Evolutionary conservation across 2,329 filamentous ascomycete genomes (phyloP).

Genomic region (Clonostachys rosea): DNA sequence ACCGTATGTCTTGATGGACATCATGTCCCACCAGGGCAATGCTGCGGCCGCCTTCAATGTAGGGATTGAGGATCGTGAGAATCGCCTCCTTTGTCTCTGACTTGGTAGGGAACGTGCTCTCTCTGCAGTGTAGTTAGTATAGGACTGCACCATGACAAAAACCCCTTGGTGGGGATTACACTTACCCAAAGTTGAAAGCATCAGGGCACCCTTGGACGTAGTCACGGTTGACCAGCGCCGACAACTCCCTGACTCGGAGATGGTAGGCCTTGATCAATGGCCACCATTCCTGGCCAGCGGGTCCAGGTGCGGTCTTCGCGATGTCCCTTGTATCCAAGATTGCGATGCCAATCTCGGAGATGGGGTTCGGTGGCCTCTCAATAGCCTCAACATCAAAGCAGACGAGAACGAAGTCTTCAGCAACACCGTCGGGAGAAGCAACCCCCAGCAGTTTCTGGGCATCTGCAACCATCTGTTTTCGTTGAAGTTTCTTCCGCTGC

Average conservation of each 20-base stretch:
- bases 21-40: constrained; percentile 81
- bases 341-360: constrained; percentile 86
- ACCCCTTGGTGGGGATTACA: not conserved
- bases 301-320: constrained; percentile 50
- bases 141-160: no score
- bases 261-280: constrained; percentile 65
- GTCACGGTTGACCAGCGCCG: constrained; percentile 58
- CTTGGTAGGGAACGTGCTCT: constrained; percentile 31
- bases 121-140: constrained; percentile 14
- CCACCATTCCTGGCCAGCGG: constrained; percentile 62
- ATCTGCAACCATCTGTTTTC: constrained; percentile 54
- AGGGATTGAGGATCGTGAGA: constrained; percentile 25
- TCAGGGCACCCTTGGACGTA: constrained; percentile 73
- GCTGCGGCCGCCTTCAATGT: constrained; percentile 29
- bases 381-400: constrained; percentile 80
- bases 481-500: constrained; percentile 42
- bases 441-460: constrained; percentile 70
- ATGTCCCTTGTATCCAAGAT: constrained; percentile 67
- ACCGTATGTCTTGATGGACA: constrained; percentile 60
- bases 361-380: constrained; percentile 58
- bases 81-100: constrained; percentile 26
- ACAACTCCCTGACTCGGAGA: constrained; percentile 69
- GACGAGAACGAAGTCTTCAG: constrained; percentile 53
- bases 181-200: constrained; percentile 70
- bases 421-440: not conserved